Conservation (phyloP, 805 yeast genomes). For the Kluyveromyces siamensis region DNA sequence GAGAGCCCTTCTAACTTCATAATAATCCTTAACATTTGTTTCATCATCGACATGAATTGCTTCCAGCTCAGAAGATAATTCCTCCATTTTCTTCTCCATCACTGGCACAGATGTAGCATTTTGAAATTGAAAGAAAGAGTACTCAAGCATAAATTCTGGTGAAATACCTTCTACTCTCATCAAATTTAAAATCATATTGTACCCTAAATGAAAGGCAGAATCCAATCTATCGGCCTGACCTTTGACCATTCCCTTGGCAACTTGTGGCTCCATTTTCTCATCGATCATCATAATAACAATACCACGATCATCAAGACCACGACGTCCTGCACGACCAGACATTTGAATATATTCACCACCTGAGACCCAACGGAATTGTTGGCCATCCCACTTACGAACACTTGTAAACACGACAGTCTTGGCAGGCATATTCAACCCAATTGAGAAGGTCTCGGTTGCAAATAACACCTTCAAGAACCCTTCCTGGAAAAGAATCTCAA, state of each 20-base stretch:
- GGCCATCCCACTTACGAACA: slow-evolving; percentile 98
- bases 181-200: slow-evolving; percentile 91
- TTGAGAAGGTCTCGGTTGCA: slow-evolving; percentile 97
- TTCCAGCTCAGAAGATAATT: slow-evolving; percentile 41
- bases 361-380: slow-evolving; percentile 95
- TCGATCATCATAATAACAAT: slow-evolving; percentile 99
- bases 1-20: slow-evolving; percentile 68
- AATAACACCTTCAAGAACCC: slow-evolving; percentile 89
- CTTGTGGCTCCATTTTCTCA: slow-evolving; percentile 98
- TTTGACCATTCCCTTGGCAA: slow-evolving; percentile 98
- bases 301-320: slow-evolving; percentile 99
- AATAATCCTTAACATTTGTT: slow-evolving; percentile 64
- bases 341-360: slow-evolving; percentile 99
- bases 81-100: slow-evolving; percentile 58
- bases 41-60: slow-evolving; percentile 63
- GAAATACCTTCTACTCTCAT: slow-evolving; percentile 97
- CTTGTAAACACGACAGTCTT: slow-evolving; percentile 97
- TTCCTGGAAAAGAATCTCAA: slow-evolving; percentile 94
- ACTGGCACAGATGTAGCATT: slow-evolving; percentile 84
- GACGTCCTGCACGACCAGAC: slow-evolving; percentile 99
- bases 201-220: slow-evolving; percentile 95
- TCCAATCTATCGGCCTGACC: slow-evolving; percentile 97
- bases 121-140: slow-evolving; percentile 92
- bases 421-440: slow-evolving; percentile 99
- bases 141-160: slow-evolving; percentile 93